phyloP scores from a whole-genome alignment of 305 asterid genomes.

The Fraxinus angustifolia region DNA sequence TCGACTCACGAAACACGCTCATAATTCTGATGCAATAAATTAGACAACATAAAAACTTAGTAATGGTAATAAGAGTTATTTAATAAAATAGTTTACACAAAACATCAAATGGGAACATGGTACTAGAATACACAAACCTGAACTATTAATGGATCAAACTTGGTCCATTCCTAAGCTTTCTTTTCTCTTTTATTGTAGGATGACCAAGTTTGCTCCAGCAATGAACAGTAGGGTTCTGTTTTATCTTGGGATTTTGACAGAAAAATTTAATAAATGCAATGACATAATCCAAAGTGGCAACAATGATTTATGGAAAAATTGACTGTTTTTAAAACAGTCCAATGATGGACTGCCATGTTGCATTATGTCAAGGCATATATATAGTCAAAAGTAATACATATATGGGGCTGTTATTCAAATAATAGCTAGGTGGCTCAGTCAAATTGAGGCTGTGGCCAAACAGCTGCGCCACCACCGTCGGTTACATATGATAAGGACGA shows the following conservation, averaged over 20 bases:
- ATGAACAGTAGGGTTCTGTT: slow-evolving; percentile 16
- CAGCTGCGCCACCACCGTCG: slow-evolving; percentile 51
- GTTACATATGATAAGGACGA: slow-evolving; percentile 68
- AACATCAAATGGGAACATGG: slow-evolving; percentile 21
- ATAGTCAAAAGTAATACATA: background rate
- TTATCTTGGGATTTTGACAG: background rate
- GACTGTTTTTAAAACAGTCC: background rate
- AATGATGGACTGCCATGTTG: background rate
- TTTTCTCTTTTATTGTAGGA: slow-evolving; percentile 27
- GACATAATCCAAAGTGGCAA: background rate
- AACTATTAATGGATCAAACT: slow-evolving; percentile 62
- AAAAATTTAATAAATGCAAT: background rate
- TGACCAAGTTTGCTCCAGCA: slow-evolving; percentile 79
- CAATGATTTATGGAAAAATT: too few relatives aligned
- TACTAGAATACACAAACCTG: slow-evolving; percentile 22
- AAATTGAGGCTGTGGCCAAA: slow-evolving; percentile 73
- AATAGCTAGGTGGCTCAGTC: slow-evolving; percentile 38
- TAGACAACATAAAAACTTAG: background rate
- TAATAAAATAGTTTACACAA: slow-evolving; percentile 13
- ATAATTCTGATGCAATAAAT: background rate
- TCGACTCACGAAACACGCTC: background rate
- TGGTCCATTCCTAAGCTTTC: slow-evolving; percentile 50
- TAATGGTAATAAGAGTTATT: background rate
- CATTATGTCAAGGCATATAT: background rate
- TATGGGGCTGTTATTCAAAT: background rate